phyloP scores from a whole-genome alignment of 2,329 filamentous ascomycete species.

The Aspergillus sp. region DNA sequence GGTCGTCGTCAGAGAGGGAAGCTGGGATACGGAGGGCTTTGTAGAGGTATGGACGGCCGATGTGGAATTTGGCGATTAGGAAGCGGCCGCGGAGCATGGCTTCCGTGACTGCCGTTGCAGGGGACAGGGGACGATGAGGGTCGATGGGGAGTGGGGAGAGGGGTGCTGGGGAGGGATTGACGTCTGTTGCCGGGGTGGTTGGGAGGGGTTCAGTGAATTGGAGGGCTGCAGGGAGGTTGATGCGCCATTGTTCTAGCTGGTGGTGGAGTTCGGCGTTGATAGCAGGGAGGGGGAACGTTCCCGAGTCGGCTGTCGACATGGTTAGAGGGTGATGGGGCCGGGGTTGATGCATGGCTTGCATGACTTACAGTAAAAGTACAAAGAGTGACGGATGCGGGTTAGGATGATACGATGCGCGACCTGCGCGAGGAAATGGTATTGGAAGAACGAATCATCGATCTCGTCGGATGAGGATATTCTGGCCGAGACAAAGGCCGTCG shows the following conservation, averaged over 20 bases:
- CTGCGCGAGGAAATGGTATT: conserved; percentile 55
- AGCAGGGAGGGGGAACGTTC: conserved; percentile 42
- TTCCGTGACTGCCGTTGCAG: conserved; percentile 31
- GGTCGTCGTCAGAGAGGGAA: conserved; percentile 33
- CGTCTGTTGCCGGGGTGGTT: conserved; percentile 10
- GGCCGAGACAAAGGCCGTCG: conserved; percentile 26
- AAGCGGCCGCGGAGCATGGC: conserved; percentile 34
- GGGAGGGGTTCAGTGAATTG: conserved; percentile 37
- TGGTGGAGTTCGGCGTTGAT: conserved; percentile 50
- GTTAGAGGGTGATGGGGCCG: not conserved
- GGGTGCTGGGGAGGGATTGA: conserved; percentile 7
- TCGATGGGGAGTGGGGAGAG: conserved; percentile 13
- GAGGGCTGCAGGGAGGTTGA: conserved; percentile 45
- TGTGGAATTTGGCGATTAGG: conserved; percentile 37
- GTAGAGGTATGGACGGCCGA: conserved; percentile 37
- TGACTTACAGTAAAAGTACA: conserved; percentile 45
- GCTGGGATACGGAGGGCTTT: conserved; percentile 38
- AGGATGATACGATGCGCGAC: conserved; percentile 54
- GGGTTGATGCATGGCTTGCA: too few species aligned
- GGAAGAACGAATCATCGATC: conserved; percentile 51
- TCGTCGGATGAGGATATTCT: conserved; percentile 29
- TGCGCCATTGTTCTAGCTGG: conserved; percentile 53
- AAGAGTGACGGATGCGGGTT: conserved; percentile 48
- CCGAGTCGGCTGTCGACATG: conserved; percentile 30
- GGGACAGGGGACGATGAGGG: conserved; percentile 22